Percentiles rank a stretch among this genome's conserved stretches.
Conservation (phyloP, 768 basidiomycete species). For the Leccinum pellstonianum region DNA sequence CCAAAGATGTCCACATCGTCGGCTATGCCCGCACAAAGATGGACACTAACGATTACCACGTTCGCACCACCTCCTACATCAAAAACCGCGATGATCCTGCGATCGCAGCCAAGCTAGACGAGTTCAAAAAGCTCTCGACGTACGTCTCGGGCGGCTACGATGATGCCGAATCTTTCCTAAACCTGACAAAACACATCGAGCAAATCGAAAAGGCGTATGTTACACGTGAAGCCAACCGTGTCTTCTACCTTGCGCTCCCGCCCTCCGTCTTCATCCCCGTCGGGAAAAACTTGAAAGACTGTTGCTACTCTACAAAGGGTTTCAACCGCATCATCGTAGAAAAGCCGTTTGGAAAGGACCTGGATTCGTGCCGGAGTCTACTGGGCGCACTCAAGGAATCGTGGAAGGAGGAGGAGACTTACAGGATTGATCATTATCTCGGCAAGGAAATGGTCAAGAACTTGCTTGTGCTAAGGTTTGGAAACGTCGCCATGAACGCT, state of each 20-base stretch:
- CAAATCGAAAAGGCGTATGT: conserved; percentile 73
- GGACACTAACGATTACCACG: conserved; percentile 80
- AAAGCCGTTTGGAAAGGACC: conserved; percentile 97
- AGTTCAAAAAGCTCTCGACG: conserved; percentile 78
- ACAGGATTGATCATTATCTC: conserved; percentile 98
- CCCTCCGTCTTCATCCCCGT: conserved; percentile 96
- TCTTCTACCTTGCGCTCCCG: conserved; percentile 97
- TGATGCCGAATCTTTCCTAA: conserved; percentile 73
- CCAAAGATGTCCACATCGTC: conserved; percentile 82
- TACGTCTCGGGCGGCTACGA: conserved; percentile 92
- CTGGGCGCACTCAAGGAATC: conserved; percentile 76
- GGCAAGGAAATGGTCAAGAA: conserved; percentile 99
- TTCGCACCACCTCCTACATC: conserved; percentile 82
- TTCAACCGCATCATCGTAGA: conserved; percentile 94
- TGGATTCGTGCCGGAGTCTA: conserved; percentile 78
- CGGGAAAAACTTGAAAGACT: conserved; percentile 75
- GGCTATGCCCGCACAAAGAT: conserved; percentile 98
- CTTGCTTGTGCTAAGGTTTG: conserved; percentile 91
- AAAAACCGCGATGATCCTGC: conserved; percentile 67
- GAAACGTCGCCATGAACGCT: conserved; percentile 85
- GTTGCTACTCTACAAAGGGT: conserved; percentile 72
- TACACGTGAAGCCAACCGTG: conserved; percentile 66
- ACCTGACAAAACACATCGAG: conserved; percentile 72
- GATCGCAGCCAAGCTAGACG: conserved; percentile 60
- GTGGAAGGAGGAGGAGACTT: conserved; percentile 97